phyloP scores from a whole-genome alignment of 2,329 filamentous ascomycete species.

The Trichoderma oligosporum region DNA sequence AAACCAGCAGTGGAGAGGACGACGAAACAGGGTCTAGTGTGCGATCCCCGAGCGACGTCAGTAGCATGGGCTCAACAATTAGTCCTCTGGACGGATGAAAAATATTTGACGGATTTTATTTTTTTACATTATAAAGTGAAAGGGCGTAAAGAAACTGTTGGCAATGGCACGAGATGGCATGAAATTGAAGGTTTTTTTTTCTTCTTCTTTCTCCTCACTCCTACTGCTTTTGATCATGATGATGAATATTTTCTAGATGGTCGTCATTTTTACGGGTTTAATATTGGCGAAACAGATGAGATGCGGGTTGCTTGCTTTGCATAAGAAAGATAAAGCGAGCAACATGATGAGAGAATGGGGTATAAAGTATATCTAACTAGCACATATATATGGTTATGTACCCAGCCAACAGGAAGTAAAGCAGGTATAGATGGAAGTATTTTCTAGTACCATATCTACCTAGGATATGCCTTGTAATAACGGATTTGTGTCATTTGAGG shows the following conservation, averaged over 20 bases:
- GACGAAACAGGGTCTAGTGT: constrained; percentile 37
- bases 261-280: neutral
- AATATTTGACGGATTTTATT: neutral
- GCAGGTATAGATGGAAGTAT: no score
- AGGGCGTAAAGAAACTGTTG: neutral
- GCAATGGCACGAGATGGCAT: neutral
- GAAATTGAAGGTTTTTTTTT: neutral
- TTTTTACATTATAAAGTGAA: neutral
- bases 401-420: no score
- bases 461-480: no score
- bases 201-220: neutral
- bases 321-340: neutral
- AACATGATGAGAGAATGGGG: constrained; percentile 5
- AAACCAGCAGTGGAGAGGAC: constrained; percentile 32
- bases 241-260: constrained; percentile 6
- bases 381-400: neutral
- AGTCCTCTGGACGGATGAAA: constrained; percentile 25
- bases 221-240: no score
- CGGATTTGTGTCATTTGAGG: no score
- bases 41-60: constrained; percentile 37
- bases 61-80: constrained; percentile 36
- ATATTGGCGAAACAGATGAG: constrained; percentile 10
- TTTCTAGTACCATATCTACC: no score
- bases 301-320: neutral
- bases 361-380: neutral